phyloP scores from a whole-genome alignment of 2,329 filamentous ascomycete genomes.

The Aspergillus arachidicola region DNA sequence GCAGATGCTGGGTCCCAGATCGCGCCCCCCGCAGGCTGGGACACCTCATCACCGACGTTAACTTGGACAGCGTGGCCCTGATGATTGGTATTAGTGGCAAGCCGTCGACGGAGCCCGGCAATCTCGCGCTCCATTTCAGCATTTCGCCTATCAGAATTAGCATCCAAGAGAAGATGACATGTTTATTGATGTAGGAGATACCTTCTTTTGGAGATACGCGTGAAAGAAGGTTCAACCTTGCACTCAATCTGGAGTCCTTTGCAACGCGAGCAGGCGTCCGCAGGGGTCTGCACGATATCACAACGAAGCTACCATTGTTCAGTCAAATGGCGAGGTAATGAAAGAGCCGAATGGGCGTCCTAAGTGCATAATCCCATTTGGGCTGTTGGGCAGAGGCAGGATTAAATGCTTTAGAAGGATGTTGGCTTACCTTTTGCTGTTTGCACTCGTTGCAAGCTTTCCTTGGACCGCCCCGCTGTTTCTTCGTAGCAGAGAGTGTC shows the following conservation, averaged over 20 bases:
- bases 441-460: slow-evolving; percentile 69
- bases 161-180: background rate
- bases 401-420: slow-evolving; percentile 9
- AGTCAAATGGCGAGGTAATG: slow-evolving; percentile 16
- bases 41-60: slow-evolving; percentile 33
- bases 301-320: slow-evolving; percentile 58
- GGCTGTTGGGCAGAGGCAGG: slow-evolving; percentile 2
- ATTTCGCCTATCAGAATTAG: slow-evolving; percentile 53
- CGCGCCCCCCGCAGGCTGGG: slow-evolving; percentile 37
- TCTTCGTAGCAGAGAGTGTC: slow-evolving; percentile 51
- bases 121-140: slow-evolving; percentile 63
- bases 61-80: slow-evolving; percentile 22
- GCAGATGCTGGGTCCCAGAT: slow-evolving; percentile 35
- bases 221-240: slow-evolving; percentile 68
- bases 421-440: slow-evolving; percentile 63
- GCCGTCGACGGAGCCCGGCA: slow-evolving; percentile 49
- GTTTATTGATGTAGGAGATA: slow-evolving; percentile 12
- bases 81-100: slow-evolving; percentile 37
- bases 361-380: background rate
- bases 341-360: background rate
- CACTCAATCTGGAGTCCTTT: slow-evolving; percentile 63
- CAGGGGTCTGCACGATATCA: slow-evolving; percentile 67
- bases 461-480: slow-evolving; percentile 42
- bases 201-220: slow-evolving; percentile 64
- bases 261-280: slow-evolving; percentile 62